phyloP scores from a whole-genome alignment of 2,329 filamentous ascomycete species.

The Diaporthe sp. region DNA sequence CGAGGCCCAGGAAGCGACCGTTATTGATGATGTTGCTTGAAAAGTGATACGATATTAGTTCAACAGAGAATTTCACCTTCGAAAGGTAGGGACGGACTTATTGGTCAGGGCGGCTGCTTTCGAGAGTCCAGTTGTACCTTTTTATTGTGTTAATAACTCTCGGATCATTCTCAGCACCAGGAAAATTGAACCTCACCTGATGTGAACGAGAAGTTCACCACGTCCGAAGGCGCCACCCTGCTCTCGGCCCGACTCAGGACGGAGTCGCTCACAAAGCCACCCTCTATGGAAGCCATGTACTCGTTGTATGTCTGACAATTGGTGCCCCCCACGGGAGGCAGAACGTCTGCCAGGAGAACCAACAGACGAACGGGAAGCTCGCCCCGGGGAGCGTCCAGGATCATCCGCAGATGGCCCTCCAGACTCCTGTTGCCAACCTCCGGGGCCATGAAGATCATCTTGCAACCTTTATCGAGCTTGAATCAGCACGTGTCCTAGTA shows the following conservation, averaged over 20 bases:
- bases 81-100: neutral
- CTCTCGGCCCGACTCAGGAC: neutral
- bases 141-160: neutral
- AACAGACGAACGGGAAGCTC: neutral
- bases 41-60: neutral
- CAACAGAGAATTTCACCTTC: neutral
- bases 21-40: slow-evolving; percentile 4
- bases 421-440: slow-evolving; percentile 18
- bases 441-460: slow-evolving; percentile 2
- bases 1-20: slow-evolving; percentile 64
- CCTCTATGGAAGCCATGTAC: neutral
- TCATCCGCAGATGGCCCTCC: neutral
- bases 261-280: neutral
- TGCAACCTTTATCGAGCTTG: neutral
- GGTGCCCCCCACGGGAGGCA: neutral
- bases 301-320: neutral
- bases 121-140: slow-evolving; percentile 1
- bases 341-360: neutral
- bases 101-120: slow-evolving; percentile 4
- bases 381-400: neutral
- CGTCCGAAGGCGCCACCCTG: neutral
- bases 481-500: neutral
- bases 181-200: neutral
- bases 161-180: neutral
- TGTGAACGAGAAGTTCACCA: slow-evolving; percentile 11